Conservation (phyloP, 768 basidiomycete species). For the Lactifluus volemus region DNA sequence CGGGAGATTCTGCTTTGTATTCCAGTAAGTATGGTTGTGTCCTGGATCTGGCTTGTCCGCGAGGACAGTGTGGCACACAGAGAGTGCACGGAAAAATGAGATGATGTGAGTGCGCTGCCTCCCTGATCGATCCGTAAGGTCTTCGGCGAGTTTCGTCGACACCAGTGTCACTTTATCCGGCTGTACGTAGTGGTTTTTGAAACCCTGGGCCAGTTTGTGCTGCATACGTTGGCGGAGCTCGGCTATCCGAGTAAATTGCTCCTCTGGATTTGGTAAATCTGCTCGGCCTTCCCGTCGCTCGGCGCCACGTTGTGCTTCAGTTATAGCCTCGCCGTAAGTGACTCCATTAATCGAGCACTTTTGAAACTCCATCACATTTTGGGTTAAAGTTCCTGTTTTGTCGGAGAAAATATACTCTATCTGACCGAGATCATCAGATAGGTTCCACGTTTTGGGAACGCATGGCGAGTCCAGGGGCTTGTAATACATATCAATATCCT, state of each 20-base stretch:
- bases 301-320: conserved; percentile 91
- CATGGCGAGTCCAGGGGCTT: conserved; percentile 77
- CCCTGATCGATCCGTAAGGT: conserved; percentile 53
- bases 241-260: conserved; percentile 58
- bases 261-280: conserved; percentile 57
- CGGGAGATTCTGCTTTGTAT: conserved; percentile 96
- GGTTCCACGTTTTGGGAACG: conserved; percentile 96
- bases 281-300: conserved; percentile 72
- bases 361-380: conserved; percentile 98
- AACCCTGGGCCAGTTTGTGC: conserved; percentile 57
- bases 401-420: conserved; percentile 94
- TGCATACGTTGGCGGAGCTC: conserved; percentile 72
- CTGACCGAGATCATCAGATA: conserved; percentile 96
- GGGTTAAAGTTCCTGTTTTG: conserved; percentile 95
- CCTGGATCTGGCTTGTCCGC: conserved; percentile 64
- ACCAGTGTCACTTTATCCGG: conserved; percentile 78
- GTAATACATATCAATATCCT: conserved; percentile 97
- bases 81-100: conserved; percentile 92
- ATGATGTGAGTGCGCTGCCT: conserved; percentile 59
- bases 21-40: conserved; percentile 54
- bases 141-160: conserved; percentile 74
- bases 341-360: conserved; percentile 84
- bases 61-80: conserved; percentile 87
- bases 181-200: conserved; percentile 85
- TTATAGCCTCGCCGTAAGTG: conserved; percentile 87